Evolutionary conservation across 2,329 filamentous ascomycete species (phyloP).

Genomic region (Macroventuria anomochaeta): DNA sequence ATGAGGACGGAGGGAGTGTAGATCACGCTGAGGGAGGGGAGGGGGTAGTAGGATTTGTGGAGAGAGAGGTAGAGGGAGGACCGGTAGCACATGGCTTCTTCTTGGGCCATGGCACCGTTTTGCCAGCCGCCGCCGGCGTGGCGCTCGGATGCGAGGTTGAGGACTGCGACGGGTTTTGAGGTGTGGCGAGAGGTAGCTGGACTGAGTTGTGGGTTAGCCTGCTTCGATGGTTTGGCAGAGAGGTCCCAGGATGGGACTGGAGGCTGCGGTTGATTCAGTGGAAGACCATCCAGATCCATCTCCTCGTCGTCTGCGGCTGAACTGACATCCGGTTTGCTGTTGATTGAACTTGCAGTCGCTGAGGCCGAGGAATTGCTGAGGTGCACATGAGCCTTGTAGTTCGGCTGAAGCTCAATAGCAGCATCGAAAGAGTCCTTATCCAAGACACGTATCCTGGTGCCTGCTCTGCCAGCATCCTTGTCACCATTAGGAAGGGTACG

Average conservation of each 20-base stretch:
- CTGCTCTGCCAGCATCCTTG: conserved; percentile 24
- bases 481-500: conserved; percentile 23
- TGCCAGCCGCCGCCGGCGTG: conserved; percentile 69
- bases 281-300: conserved; percentile 10
- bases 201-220: not conserved
- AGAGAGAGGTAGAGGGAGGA: conserved; percentile 61
- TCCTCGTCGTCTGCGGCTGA: not conserved
- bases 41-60: conserved; percentile 60
- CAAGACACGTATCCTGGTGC: conserved; percentile 39
- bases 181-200: not conserved
- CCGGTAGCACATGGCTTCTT: conserved; percentile 72
- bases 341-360: not conserved
- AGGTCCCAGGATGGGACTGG: conserved; percentile 6
- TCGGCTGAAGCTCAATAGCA: conserved; percentile 36
- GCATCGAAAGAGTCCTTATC: conserved; percentile 46
- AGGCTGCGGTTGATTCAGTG: not conserved
- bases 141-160: conserved; percentile 70
- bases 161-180: conserved; percentile 59
- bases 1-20: conserved; percentile 68
- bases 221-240: not conserved
- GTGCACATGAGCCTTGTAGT: conserved; percentile 22
- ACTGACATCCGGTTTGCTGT: not conserved
- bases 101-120: conserved; percentile 68
- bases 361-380: not conserved
- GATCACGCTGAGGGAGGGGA: conserved; percentile 58